Evolutionary conservation across 768 basidiomycete species (phyloP).

Genomic region (Sarcomyxa edulis): DNA sequence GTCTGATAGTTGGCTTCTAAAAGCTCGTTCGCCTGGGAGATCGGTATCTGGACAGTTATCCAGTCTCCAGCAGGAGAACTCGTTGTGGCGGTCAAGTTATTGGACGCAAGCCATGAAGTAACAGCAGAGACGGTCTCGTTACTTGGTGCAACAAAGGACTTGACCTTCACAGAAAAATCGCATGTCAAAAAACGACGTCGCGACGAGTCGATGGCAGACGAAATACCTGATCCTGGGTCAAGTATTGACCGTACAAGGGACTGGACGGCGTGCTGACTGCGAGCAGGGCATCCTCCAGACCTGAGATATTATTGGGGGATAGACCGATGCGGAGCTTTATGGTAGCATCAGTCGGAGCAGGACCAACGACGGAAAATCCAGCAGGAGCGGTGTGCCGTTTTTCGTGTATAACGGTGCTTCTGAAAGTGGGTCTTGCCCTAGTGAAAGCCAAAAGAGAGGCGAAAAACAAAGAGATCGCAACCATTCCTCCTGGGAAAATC

Average conservation of each 20-base stretch:
- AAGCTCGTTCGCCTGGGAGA: conserved; percentile 20
- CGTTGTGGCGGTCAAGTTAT: conserved; percentile 14
- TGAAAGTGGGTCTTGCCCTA: too few species aligned
- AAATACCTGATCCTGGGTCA: conserved; percentile 31
- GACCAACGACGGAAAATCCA: too few species aligned
- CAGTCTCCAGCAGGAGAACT: conserved; percentile 21
- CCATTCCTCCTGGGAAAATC: too few species aligned
- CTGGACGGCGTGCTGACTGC: conserved; percentile 32
- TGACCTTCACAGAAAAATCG: conserved; percentile 13
- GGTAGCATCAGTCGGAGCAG: too few species aligned
- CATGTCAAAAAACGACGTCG: not conserved
- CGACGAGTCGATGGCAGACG: too few species aligned
- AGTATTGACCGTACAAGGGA: conserved; percentile 28
- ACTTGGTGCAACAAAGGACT: conserved; percentile 20
- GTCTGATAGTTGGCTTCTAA: conserved; percentile 19
- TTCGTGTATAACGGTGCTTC: too few species aligned
- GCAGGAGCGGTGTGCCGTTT: too few species aligned
- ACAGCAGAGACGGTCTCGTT: conserved; percentile 17
- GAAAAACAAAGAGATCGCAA: too few species aligned
- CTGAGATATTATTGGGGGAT: conserved; percentile 24
- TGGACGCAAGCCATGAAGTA: conserved; percentile 16
- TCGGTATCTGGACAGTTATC: conserved; percentile 18
- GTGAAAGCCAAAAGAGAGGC: too few species aligned
- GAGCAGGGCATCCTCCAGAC: conserved; percentile 28
- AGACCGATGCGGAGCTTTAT: conserved; percentile 33